Base-by-base conservation (phyloP, 2,329 filamentous ascomycete genomes). In the Aureobasidium sp. region DNA sequence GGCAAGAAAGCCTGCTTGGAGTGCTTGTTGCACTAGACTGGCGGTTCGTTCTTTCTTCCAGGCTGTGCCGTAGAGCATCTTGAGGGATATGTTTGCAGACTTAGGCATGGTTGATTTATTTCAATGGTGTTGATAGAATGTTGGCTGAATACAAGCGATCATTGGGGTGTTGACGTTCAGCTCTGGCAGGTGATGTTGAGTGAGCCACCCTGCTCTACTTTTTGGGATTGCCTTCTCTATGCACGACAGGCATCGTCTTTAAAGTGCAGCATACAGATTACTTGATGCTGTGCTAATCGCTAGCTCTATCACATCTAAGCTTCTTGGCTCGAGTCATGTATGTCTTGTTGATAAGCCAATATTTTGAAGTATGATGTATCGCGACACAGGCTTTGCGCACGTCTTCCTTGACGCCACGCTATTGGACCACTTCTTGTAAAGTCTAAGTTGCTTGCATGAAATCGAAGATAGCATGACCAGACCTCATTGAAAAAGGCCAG, bases 61-160 rank as follows among this genome's bases (percentile, higher is more conserved):
- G n/a, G 90, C 90, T 2, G 90, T 93, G 57, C 90, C 90, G 72
- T 94, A 94, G 65, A 94, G 75, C 66, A 84, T 70, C 4, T 78
- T 77, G n/a, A 69, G 63, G 39, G 65, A 65, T n/a, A 46, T 53
- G 1, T 63, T 63, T 43, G 61, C 57, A 26, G 27, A 8, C 24
- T 39, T 29, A 1, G 55, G 15, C 55, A 48, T 59, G 53, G n/a
- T 47, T 15, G 32, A 24, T 43, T 0, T 15, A 2, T 5, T 34
- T 29, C 9, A 8, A 26, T n/a, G 17, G 13, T 55, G 52, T 17
- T 15, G 10, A 12, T 13, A 7, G 26, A 24, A 26, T 26, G 4
- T 53, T 43, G 39, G 1, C 39, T 17, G 27, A 2, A 20, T 13
- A 39, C 8, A 20, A 20, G 12, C 15, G 20, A 20, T 32, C 12